Evolutionary conservation across 352 stramenopile genomes (phyloP).

Genomic region (Pythium apleroticum): DNA sequence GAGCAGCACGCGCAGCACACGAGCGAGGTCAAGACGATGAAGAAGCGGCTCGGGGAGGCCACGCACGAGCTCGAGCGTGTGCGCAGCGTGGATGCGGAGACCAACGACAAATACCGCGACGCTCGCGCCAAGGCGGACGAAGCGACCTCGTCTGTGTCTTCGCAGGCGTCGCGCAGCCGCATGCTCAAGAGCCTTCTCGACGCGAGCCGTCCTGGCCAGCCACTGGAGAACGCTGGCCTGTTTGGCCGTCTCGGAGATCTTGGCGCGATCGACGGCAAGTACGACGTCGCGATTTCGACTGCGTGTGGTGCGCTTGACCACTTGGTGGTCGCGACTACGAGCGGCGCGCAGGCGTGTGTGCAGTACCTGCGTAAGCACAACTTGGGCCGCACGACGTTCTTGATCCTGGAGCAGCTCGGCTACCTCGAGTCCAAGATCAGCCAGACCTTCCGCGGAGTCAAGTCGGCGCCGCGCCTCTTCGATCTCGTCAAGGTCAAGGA

Average conservation of each 20-base stretch:
- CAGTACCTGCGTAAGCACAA: slow-evolving; percentile 95
- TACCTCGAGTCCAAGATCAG: slow-evolving; percentile 72
- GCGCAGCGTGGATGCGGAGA: slow-evolving; percentile 45
- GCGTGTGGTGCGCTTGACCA: slow-evolving; percentile 95
- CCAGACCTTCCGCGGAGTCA: slow-evolving; percentile 62
- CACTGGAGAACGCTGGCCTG: slow-evolving; percentile 92
- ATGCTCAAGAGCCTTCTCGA: slow-evolving; percentile 92
- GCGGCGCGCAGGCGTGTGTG: slow-evolving; percentile 94
- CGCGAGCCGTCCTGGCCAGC: slow-evolving; percentile 85
- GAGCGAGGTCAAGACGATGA: slow-evolving; percentile 65
- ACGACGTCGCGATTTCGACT: slow-evolving; percentile 98
- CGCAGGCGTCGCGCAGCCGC: slow-evolving; percentile 64
- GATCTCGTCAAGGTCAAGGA: slow-evolving; percentile 89
- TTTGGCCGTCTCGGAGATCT: slow-evolving; percentile 97
- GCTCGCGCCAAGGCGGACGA: slow-evolving; percentile 81
- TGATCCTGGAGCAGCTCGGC: slow-evolving; percentile 97
- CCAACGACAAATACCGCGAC: slow-evolving; percentile 60
- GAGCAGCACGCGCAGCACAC: slow-evolving; percentile 60
- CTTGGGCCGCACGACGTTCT: slow-evolving; percentile 95
- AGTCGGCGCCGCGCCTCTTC: slow-evolving; percentile 72
- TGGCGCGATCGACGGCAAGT: slow-evolving; percentile 94
- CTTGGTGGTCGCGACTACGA: slow-evolving; percentile 97
- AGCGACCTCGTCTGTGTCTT: slow-evolving; percentile 59
- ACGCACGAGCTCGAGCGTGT: slow-evolving; percentile 77
- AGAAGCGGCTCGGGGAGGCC: slow-evolving; percentile 70